Evolutionary conservation across 345 rosid species (phyloP).

Genomic region (Populus euphratica): DNA sequence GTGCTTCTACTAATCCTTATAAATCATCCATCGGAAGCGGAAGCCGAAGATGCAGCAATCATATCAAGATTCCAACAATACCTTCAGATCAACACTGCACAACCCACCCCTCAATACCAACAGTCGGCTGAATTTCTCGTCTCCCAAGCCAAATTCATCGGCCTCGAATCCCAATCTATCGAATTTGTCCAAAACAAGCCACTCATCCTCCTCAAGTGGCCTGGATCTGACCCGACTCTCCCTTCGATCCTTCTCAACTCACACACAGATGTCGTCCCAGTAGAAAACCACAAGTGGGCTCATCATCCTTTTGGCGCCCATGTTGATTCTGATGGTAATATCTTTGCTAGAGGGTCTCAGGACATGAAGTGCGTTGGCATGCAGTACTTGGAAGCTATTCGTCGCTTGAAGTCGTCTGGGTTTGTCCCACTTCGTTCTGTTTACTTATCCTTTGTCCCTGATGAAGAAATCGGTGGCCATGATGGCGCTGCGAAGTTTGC

Average conservation of each 20-base stretch:
- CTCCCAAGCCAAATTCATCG: conserved; percentile 62
- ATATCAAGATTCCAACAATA: conserved; percentile 75
- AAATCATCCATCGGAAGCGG: neutral
- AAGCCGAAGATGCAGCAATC: conserved; percentile 18
- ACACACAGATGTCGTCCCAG: conserved; percentile 94
- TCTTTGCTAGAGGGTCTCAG: conserved; percentile 89
- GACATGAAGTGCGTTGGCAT: conserved; percentile 98
- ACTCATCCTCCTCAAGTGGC: conserved; percentile 68
- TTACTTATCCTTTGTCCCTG: conserved; percentile 75
- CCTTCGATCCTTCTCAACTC: conserved; percentile 83
- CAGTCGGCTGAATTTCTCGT: conserved; percentile 54
- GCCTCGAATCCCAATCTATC: conserved; percentile 52
- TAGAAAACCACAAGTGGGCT: conserved; percentile 70
- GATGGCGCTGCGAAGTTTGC: conserved; percentile 81
- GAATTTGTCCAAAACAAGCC: conserved; percentile 72
- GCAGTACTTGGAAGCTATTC: conserved; percentile 90
- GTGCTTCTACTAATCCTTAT: neutral
- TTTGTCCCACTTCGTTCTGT: conserved; percentile 66
- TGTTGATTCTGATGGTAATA: conserved; percentile 62
- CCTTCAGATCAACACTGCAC: conserved; percentile 87
- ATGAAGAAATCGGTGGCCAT: conserved; percentile 93
- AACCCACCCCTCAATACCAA: conserved; percentile 67
- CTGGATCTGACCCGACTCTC: conserved; percentile 56
- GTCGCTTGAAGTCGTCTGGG: conserved; percentile 56
- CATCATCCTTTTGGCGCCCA: conserved; percentile 73